Base-by-base conservation (phyloP, 495 filamentous ascomycete species). In the Sporormia fimetaria region DNA sequence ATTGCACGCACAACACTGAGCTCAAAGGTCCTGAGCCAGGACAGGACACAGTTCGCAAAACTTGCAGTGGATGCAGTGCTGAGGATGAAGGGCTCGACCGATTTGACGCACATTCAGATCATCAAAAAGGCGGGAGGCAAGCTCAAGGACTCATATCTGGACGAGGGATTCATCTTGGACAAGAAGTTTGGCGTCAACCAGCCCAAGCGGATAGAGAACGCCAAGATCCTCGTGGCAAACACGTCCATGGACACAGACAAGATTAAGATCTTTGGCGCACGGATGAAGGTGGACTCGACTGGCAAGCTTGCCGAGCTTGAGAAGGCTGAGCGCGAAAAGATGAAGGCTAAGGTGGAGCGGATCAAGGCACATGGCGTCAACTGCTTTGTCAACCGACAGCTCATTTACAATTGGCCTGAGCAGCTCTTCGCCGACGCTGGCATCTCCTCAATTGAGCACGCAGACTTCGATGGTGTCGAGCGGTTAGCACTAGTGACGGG, bases 331-430 rank as follows among this genome's bases (percentile, higher is more conserved):
- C 78, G 83, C 40, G 88, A 96, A 56, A 98, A 96, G 78, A 98
- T 98, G 90, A 90, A 83, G 66, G 80, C 81, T 40, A 98, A 98
- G 71, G 90, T 98, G 28, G 92, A 98, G 55, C 87, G 80, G 57
- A 98, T 98, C 69, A 98, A 96, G 75, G 75, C 85, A 23, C 92
- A 98, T 56, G 90, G 90, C 27, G 94, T 98, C 67, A 98, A 98
- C 73, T 96, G 92, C 69, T 98, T 98, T 66, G 92, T 98, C 58
- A 98, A 98, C 71, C 73, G 90, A 46, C 90, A 98, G 59, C 74
- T 98, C 31, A 98, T 98, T 65, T 98, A 98, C 73, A 98, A 98
- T 73, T 96, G 90, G 88, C 90, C 90, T 23, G 90, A 98, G 62
- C 92, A 96, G 65, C 80, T 98, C 34, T 98, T 98, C 60, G 83